Base-by-base conservation (phyloP, 208 protist species). In the Crithidia mellificae region DNA sequence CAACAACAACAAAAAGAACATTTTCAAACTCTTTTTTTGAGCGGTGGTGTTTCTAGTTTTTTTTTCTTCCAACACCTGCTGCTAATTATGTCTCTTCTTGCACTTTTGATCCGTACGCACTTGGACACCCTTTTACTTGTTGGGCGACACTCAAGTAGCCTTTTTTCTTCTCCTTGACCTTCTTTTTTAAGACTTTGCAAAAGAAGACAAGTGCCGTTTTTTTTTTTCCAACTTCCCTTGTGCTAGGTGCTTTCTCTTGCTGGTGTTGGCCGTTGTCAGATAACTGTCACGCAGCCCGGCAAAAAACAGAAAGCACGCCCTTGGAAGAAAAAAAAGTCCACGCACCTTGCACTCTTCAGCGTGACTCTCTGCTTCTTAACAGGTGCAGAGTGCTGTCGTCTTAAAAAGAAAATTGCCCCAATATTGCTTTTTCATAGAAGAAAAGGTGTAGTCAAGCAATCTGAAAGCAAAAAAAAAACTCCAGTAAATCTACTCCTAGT, bases 1-100 rank as follows among this genome's bases (percentile, higher is more conserved):
- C 41, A 46, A n/a, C 41, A 46, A 46, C 41, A 46, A 46, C n/a
- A n/a, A n/a, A n/a, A n/a, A n/a, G n/a, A n/a, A n/a, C n/a, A n/a
- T n/a, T n/a, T n/a, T n/a, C n/a, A n/a, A n/a, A 55, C 29, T 58
- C 25, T 36, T 55, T 36, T 36, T 55, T 55, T 38, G 5, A 12
- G n/a, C n/a, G n/a, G n/a, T 38, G 5, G 34, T 38, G 34, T 38
- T 5, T 38, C 7, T 55, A 20, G 24, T 38, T 55, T 38, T 38
- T 11, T 38, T 38, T 38, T 11, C 34, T 38, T 38, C n/a, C n/a
- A n/a, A n/a, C n/a, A n/a, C n/a, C n/a, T n/a, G n/a, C n/a, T n/a
- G n/a, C n/a, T n/a, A n/a, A n/a, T n/a, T n/a, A n/a, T n/a, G n/a
- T n/a, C n/a, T n/a, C n/a, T 38, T 11, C 11, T 38, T 38, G 5